Evolutionary conservation across 2,329 filamentous ascomycete species (phyloP), one percentile per base, ranked within the genome.

Genomic region (Remersonia thermophila): DNA sequence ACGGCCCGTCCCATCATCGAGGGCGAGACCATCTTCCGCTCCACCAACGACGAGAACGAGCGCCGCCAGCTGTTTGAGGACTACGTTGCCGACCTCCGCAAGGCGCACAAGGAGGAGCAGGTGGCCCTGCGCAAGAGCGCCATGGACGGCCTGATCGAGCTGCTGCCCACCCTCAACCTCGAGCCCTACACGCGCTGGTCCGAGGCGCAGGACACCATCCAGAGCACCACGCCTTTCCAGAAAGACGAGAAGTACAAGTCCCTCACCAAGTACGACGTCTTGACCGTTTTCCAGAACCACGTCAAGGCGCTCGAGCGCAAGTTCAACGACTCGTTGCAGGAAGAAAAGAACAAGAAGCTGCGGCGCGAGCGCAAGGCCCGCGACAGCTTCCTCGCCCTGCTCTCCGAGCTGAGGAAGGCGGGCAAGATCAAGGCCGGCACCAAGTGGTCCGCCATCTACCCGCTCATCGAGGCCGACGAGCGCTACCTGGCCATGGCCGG

Each of bases 171-270:
- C 48, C 69, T 98, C 35, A 73, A 91, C 49, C 67, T 95, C 41
- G 87, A 94, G 55, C 84, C 89, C 2, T 95, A 94, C 57, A 95
- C 89, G 27, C 80, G 85, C 47, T 98, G 93, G 93, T 75, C 81
- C 36, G 84, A 94, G 51, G 91, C 86, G 32, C 84, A 93, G 57
- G 73, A 75, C 47, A 74, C 83, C 51, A 82, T 98, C 49, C 77
- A 84, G 52, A 74, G 75, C 36, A 83, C 82, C 55, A 71, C 79
- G 44, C 77, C 75, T 45, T 86, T 93, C 56, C 76, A 84, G 58
- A 71, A 68, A 55, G 84, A 93, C 49, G 76, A 83, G 54, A 91
- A 83, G 64, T 94, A 93, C 65, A 76, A 84, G 59, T 66, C 78
- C 52, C 74, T 98, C 49, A 86, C 69, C 62, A 85, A 86, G 55